phyloP scores from a whole-genome alignment of 306 rosid genomes.

The Vachellia collinsii region DNA sequence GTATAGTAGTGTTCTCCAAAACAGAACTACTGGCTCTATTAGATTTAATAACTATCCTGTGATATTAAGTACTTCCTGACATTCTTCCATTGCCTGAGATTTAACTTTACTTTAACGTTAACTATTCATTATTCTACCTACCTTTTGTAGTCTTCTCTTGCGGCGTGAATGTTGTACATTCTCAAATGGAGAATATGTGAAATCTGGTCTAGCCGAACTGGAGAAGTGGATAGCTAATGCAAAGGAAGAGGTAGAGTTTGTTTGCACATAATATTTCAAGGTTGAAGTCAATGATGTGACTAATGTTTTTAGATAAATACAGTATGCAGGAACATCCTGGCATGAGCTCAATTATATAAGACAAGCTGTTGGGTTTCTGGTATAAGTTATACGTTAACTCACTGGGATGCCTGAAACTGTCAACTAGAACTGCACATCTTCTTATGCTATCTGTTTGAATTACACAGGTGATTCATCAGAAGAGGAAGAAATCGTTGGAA shows the following conservation, averaged over 20 bases:
- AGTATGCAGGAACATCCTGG: conserved; percentile 99
- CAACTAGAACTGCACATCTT: conserved; percentile 20
- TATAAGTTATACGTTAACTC: conserved; percentile 43
- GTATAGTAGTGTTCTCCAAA: background rate
- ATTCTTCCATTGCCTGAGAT: background rate
- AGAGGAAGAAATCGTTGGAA: conserved; percentile 86
- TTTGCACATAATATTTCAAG: conserved; percentile 4
- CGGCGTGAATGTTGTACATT: conserved; percentile 98
- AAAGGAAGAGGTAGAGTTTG: conserved; percentile 67
- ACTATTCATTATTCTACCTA: background rate
- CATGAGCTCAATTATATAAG: conserved; percentile 93
- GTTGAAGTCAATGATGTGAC: conserved; percentile 27
- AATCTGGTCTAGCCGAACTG: conserved; percentile 93
- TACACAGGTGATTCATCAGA: conserved; percentile 92
- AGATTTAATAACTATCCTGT: background rate
- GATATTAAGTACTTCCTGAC: background rate
- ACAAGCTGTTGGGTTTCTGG: conserved; percentile 99
- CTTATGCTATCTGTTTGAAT: conserved; percentile 40
- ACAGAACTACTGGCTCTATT: background rate
- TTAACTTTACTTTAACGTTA: conserved; percentile 10
- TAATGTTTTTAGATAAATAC: conserved; percentile 40
- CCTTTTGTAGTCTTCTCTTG: conserved; percentile 70
- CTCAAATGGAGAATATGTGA: conserved; percentile 96
- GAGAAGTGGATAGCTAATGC: conserved; percentile 95
- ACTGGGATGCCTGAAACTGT: conserved; percentile 1